These are phyloP conservation scores for Hypericum androsaemum DNA, from an alignment of 345 rosid genomes.

Conservation along the genomic window DNA sequence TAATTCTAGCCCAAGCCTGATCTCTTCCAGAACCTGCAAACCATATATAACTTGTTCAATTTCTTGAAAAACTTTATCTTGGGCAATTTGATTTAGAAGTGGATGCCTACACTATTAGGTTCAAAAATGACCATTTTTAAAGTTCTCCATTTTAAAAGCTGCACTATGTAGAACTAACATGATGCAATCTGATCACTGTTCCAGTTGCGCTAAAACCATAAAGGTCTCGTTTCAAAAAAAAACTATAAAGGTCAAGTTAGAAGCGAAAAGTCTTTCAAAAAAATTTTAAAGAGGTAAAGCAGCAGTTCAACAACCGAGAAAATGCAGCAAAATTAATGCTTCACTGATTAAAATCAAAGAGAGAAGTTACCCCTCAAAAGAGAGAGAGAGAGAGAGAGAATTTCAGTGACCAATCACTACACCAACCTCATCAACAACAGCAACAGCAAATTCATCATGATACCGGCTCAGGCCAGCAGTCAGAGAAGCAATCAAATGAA, in stretches of 20 bases:
- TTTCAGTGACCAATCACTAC: not conserved
- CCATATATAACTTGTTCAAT: slow-evolving; percentile 13
- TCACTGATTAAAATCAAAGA: not conserved
- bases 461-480: slow-evolving; percentile 95
- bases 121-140: no score
- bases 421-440: slow-evolving; percentile 96
- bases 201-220: no score
- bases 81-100: not conserved
- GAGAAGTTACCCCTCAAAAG: not conserved
- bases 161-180: no score
- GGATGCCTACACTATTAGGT: no score
- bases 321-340: no score
- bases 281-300: no score
- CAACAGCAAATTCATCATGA: slow-evolving; percentile 97
- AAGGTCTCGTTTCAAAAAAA: no score
- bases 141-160: no score
- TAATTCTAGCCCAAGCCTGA: slow-evolving; percentile 82
- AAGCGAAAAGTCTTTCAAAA: no score
- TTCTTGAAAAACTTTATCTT: not conserved
- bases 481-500: slow-evolving; percentile 93
- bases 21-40: slow-evolving; percentile 92
- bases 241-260: no score
- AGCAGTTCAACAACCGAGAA: no score
- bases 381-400: not conserved
- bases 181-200: no score